Evolutionary conservation across 306 rosid species (phyloP).

Genomic region (Trifolium dubium): DNA sequence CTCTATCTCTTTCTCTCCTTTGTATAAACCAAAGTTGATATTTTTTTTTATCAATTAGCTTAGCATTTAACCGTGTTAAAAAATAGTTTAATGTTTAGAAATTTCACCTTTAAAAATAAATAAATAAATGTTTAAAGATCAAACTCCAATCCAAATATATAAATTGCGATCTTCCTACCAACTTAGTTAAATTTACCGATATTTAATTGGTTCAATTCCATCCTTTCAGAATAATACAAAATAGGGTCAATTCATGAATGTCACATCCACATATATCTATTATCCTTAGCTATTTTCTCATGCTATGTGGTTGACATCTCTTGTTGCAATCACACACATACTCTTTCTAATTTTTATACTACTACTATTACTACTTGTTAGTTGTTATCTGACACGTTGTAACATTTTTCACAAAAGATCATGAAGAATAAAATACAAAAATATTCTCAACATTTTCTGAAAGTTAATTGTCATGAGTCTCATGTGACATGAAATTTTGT

Average conservation of each 20-base stretch:
- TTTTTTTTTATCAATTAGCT: no score
- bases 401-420: no score
- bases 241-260: conserved; percentile 54
- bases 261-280: conserved; percentile 67
- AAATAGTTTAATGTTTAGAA: no score
- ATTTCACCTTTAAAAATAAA: no score
- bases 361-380: conserved; percentile 3
- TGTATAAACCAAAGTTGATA: no score
- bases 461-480: not conserved
- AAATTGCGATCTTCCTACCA: no score
- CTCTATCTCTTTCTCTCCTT: conserved; percentile 18
- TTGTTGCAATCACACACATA: conserved; percentile 58
- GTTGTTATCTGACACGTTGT: conserved; percentile 37
- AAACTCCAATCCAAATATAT: no score
- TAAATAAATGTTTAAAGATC: no score
- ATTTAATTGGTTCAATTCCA: no score
- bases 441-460: not conserved
- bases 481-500: not conserved
- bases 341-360: not conserved
- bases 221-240: no score
- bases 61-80: no score
- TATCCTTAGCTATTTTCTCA: conserved; percentile 64
- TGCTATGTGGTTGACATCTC: conserved; percentile 66
- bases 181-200: no score
- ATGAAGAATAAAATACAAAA: not conserved